Conservation (phyloP, 2,329 filamentous ascomycete genomes). For the Penicillium sp. region DNA sequence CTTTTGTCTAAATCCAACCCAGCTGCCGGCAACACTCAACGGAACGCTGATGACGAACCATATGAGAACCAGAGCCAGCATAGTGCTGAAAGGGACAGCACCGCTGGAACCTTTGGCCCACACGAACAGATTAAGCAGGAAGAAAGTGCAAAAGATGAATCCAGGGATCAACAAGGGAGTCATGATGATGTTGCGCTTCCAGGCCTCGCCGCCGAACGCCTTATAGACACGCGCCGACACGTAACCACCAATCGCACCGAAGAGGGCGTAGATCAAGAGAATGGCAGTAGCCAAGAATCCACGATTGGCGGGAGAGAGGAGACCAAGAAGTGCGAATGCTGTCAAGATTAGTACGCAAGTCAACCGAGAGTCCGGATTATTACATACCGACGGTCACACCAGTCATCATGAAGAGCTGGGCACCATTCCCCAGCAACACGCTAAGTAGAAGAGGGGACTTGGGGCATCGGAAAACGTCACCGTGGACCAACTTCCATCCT, state of each 20-base stretch:
- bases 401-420: constrained; percentile 96
- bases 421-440: constrained; percentile 86
- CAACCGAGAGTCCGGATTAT: neutral
- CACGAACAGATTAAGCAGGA: constrained; percentile 92
- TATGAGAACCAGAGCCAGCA: constrained; percentile 88
- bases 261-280: constrained; percentile 87
- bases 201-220: constrained; percentile 83
- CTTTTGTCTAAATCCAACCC: constrained; percentile 81
- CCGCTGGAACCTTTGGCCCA: constrained; percentile 92
- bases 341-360: neutral
- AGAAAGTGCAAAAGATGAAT: constrained; percentile 84
- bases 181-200: constrained; percentile 89
- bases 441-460: constrained; percentile 80
- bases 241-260: constrained; percentile 91
- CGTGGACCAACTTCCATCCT: constrained; percentile 97
- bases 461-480: constrained; percentile 92
- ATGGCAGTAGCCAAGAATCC: constrained; percentile 92
- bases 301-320: constrained; percentile 92
- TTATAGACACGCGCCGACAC: constrained; percentile 91
- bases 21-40: constrained; percentile 84
- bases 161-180: constrained; percentile 85
- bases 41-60: constrained; percentile 98
- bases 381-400: constrained; percentile 75
- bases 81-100: constrained; percentile 93
- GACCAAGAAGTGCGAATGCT: constrained; percentile 86